Percentiles rank a stretch among this genome's conserved stretches.
Evolutionary conservation across 345 rosid genomes (phyloP).

Genomic region (Nasturtium officinale): DNA sequence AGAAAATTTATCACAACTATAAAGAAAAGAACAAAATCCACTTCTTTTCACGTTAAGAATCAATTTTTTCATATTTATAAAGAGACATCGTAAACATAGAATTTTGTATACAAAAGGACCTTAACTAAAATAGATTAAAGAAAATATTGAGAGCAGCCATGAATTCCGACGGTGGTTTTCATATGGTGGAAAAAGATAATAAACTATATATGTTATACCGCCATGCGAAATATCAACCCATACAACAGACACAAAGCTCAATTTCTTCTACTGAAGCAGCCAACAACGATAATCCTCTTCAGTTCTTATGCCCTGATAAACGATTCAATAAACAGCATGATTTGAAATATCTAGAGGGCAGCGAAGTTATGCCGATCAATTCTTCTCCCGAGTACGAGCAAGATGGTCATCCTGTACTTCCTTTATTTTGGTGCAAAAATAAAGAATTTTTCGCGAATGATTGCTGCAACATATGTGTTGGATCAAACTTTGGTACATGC

Average conservation of each 20-base stretch:
- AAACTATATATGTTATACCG: background rate
- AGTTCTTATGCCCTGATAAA: background rate
- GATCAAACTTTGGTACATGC: background rate
- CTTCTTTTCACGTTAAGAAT: too few relatives aligned
- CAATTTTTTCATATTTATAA: too few relatives aligned
- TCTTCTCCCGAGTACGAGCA: background rate
- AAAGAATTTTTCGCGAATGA: background rate
- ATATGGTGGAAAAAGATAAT: background rate
- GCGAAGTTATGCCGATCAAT: too few relatives aligned
- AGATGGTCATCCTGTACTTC: background rate
- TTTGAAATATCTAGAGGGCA: too few relatives aligned
- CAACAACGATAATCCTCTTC: background rate
- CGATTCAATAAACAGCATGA: accelerated
- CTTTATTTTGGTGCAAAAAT: constrained; percentile 7
- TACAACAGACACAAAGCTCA: background rate
- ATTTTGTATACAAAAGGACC: background rate
- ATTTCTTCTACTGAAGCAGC: background rate
- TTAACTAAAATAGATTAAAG: too few relatives aligned
- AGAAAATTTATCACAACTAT: too few relatives aligned
- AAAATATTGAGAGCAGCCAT: background rate
- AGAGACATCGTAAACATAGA: background rate
- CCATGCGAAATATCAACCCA: background rate
- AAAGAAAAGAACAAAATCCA: too few relatives aligned
- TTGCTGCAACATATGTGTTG: background rate
- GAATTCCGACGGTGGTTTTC: background rate